These are phyloP conservation scores for Grigorovia yakushimaensis DNA, from an alignment of 805 yeast species.

Conservation along the genomic window DNA sequence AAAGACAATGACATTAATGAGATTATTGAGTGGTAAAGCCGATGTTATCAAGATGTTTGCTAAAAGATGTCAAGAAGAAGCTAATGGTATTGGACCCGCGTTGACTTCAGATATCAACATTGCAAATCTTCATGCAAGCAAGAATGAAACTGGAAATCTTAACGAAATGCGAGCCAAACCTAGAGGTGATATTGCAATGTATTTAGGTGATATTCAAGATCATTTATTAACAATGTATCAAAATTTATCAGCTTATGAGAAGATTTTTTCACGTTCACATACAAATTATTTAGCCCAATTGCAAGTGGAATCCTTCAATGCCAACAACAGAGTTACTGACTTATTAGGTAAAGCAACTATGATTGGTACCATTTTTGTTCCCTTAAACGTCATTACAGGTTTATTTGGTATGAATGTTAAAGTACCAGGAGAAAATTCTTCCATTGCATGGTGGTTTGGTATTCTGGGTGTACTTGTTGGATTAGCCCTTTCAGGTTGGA, in stretches of 20 bases:
- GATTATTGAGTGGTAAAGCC: constrained; percentile 85
- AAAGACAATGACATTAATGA: constrained; percentile 85
- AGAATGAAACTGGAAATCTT: not conserved
- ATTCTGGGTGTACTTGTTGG: constrained; percentile 45
- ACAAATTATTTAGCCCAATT: constrained; percentile 87
- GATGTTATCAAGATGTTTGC: constrained; percentile 96
- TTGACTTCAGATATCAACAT: constrained; percentile 32
- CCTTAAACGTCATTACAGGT: constrained; percentile 84
- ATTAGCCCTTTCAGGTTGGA: constrained; percentile 32
- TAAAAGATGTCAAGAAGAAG: constrained; percentile 77
- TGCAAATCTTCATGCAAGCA: constrained; percentile 26
- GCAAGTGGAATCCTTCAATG: constrained; percentile 83
- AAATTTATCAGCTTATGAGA: constrained; percentile 80
- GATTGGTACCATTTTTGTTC: constrained; percentile 82
- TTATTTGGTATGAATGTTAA: constrained; percentile 91
- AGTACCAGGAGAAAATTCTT: constrained; percentile 59
- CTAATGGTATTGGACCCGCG: constrained; percentile 34
- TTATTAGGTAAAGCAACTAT: constrained; percentile 84
- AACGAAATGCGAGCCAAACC: constrained; percentile 33
- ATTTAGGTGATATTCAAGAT: constrained; percentile 92
- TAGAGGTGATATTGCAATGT: constrained; percentile 83
- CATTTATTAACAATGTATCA: constrained; percentile 95
- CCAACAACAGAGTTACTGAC: constrained; percentile 77
- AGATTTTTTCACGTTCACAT: constrained; percentile 86
- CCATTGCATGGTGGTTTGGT: constrained; percentile 59